These are phyloP conservation scores for Plasmodium relictum DNA, from an alignment of 169 alveolate genomes.

Conservation along the genomic window DNA sequence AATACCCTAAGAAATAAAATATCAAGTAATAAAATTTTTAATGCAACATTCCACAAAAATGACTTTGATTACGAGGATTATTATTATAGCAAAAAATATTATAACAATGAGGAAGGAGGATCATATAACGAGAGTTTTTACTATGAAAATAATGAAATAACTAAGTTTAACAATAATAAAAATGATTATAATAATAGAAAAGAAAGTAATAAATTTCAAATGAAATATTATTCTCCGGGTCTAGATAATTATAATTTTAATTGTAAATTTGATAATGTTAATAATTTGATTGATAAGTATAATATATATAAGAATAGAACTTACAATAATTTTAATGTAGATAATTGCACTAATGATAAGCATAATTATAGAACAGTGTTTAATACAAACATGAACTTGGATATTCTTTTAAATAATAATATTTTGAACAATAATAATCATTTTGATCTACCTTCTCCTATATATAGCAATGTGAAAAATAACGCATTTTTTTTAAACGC, in stretches of 20 bases:
- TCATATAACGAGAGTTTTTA: slow-evolving; percentile 22
- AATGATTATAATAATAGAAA: background rate
- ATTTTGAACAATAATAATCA: too few species aligned
- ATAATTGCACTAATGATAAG: too few species aligned
- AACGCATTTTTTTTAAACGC: too few species aligned
- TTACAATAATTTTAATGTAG: too few species aligned
- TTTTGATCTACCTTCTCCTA: too few species aligned
- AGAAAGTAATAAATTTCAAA: background rate
- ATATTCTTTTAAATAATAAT: too few species aligned
- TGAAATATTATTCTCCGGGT: background rate
- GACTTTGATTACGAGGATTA: background rate
- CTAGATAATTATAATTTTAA: slow-evolving; percentile 5
- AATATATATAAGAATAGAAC: too few species aligned
- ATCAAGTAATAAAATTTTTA: background rate
- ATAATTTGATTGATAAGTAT: too few species aligned
- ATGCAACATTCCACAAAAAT: background rate
- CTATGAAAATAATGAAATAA: background rate
- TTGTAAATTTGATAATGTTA: background rate
- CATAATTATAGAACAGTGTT: too few species aligned
- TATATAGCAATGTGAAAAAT: too few species aligned
- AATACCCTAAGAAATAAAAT: background rate
- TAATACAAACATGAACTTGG: too few species aligned
- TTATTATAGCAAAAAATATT: slow-evolving; percentile 9
- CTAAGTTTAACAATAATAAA: background rate
- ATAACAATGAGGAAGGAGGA: background rate